Evolutionary conservation across 2,329 filamentous ascomycete species (phyloP).

Genomic region (Passalora sequoiae): DNA sequence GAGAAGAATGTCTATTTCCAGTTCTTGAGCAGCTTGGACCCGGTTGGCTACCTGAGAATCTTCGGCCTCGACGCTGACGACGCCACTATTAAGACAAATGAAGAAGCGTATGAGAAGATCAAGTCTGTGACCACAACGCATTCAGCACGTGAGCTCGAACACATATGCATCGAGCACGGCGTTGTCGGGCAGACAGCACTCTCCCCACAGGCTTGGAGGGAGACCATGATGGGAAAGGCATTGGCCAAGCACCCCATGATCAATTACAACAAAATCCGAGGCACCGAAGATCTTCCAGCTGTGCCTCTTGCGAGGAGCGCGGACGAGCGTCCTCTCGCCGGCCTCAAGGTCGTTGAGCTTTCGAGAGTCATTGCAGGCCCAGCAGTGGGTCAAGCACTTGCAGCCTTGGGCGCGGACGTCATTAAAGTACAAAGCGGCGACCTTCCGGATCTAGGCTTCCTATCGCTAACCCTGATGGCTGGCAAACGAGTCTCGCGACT

Average conservation of each 20-base stretch:
- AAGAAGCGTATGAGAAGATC: constrained; percentile 33
- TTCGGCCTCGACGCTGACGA: constrained; percentile 42
- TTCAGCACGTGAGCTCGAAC: constrained; percentile 40
- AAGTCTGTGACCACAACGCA: constrained; percentile 33
- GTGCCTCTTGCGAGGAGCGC: constrained; percentile 10
- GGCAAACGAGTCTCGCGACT: constrained; percentile 48
- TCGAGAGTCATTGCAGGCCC: constrained; percentile 29
- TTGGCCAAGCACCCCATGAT: constrained; percentile 42
- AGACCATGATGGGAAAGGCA: constrained; percentile 42
- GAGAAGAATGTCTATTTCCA: constrained; percentile 46
- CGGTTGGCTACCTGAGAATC: constrained; percentile 40
- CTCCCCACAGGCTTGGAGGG: constrained; percentile 42
- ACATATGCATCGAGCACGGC: constrained; percentile 39
- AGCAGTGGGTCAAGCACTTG: constrained; percentile 27
- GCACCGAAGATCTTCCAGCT: constrained; percentile 8
- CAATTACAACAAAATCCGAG: constrained; percentile 16
- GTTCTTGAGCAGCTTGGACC: constrained; percentile 48
- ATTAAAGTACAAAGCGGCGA: constrained; percentile 26
- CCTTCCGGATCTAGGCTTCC: constrained; percentile 33
- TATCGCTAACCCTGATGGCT: constrained; percentile 41
- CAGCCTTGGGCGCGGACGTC: constrained; percentile 29
- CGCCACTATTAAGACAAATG: constrained; percentile 25
- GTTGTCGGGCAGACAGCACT: constrained; percentile 15
- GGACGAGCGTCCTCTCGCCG: constrained; percentile 31
- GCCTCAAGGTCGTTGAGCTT: constrained; percentile 34